A percentile compares a stretch with the other conserved stretches of the same genome.
Evolutionary conservation across 495 filamentous ascomycete species (phyloP).

Genomic region (Friedmanniomyces simplex): DNA sequence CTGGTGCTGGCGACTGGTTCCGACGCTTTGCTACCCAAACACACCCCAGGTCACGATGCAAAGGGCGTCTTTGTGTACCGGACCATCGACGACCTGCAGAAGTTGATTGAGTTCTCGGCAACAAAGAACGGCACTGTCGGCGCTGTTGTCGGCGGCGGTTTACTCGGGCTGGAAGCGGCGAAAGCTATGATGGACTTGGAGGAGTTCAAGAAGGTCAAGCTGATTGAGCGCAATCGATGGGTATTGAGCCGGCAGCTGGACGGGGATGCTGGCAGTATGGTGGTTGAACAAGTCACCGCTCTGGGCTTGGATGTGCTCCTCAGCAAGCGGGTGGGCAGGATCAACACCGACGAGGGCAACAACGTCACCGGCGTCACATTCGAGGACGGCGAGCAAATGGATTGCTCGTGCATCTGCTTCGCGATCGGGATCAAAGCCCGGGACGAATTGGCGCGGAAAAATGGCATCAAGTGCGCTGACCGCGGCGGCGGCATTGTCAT

Average conservation of each 20-base stretch:
- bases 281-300: slow-evolving; percentile 69
- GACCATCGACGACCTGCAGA: slow-evolving; percentile 75
- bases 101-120: slow-evolving; percentile 63
- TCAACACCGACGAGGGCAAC: slow-evolving; percentile 57
- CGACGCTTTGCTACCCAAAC: slow-evolving; percentile 68
- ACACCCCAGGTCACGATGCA: slow-evolving; percentile 77
- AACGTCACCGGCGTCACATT: slow-evolving; percentile 67
- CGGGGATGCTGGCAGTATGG: slow-evolving; percentile 69
- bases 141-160: slow-evolving; percentile 79
- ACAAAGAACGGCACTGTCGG: slow-evolving; percentile 58
- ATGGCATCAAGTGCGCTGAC: slow-evolving; percentile 64
- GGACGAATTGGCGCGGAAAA: slow-evolving; percentile 64
- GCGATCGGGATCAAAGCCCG: slow-evolving; percentile 81
- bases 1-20: slow-evolving; percentile 89
- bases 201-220: slow-evolving; percentile 63
- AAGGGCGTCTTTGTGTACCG: slow-evolving; percentile 92
- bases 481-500: slow-evolving; percentile 73
- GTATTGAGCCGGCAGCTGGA: slow-evolving; percentile 82
- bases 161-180: slow-evolving; percentile 85
- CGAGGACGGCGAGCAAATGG: slow-evolving; percentile 74
- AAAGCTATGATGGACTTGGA: slow-evolving; percentile 90
- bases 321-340: slow-evolving; percentile 63
- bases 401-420: slow-evolving; percentile 81
- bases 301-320: slow-evolving; percentile 80
- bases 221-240: slow-evolving; percentile 87